Conservation (phyloP, 257 asterid genomes). For the Ligustrum vulgare region DNA sequence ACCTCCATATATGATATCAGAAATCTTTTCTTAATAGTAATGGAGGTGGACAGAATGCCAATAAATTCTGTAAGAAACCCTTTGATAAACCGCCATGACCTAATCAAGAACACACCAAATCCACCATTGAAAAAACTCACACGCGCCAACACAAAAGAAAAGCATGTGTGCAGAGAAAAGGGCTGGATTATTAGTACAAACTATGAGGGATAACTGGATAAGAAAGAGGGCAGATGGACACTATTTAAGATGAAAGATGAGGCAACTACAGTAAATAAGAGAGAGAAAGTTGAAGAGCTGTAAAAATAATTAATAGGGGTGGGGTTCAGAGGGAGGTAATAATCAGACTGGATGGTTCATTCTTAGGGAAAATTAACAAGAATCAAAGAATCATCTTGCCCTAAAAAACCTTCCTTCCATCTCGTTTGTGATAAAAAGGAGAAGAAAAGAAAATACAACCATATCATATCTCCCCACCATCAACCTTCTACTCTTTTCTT, state of each 20-base stretch:
- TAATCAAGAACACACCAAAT: neutral
- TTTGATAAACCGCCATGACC: constrained; percentile 80
- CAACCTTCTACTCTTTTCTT: constrained; percentile 21
- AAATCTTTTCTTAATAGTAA: neutral
- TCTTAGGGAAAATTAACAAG: constrained; percentile 17
- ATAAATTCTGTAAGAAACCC: constrained; percentile 71
- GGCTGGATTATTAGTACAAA: neutral
- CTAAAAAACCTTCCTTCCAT: constrained; percentile 19
- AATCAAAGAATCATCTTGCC: constrained; percentile 31
- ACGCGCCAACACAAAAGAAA: constrained; percentile 18
- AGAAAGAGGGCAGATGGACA: constrained; percentile 38
- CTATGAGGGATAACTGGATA: constrained; percentile 15
- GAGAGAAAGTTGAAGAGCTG: constrained; percentile 17
- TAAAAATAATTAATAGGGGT: constrained; percentile 34
- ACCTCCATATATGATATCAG: constrained; percentile 41
- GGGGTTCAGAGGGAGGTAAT: constrained; percentile 27
- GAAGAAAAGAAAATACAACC: neutral
- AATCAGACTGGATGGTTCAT: constrained; percentile 45
- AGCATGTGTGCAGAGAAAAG: neutral
- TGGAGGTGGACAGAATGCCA: constrained; percentile 99
- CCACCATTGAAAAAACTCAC: constrained; percentile 12
- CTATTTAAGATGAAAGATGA: constrained; percentile 52
- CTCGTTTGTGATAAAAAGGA: constrained; percentile 39
- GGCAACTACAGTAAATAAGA: constrained; percentile 31
- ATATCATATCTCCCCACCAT: constrained; percentile 23